Percentiles rank a stretch among this genome's conserved stretches.
phyloP scores from a whole-genome alignment of 768 basidiomycete genomes.

The Baorangia bicolor region DNA sequence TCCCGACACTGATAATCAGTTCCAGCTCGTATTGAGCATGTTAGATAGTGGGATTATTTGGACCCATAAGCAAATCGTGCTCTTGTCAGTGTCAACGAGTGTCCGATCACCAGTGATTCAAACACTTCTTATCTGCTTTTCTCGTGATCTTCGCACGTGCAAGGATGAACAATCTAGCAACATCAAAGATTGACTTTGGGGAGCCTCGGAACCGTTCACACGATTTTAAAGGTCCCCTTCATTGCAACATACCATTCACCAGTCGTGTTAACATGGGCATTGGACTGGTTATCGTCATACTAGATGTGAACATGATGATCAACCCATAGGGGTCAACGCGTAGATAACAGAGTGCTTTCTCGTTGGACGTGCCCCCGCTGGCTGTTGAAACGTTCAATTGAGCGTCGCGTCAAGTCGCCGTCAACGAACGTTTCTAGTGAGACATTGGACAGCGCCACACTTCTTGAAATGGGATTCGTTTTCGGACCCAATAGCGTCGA shows the following conservation, averaged over 20 bases:
- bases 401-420: neutral
- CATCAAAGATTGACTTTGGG: too few species aligned
- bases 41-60: too few species aligned
- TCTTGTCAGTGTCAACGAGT: too few species aligned
- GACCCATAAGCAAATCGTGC: too few species aligned
- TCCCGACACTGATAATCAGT: too few species aligned
- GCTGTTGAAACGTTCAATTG: too few species aligned
- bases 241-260: neutral
- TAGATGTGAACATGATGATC: neutral
- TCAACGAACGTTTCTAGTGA: slow-evolving; percentile 9
- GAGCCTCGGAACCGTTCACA: too few species aligned
- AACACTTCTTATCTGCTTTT: too few species aligned
- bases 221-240: neutral
- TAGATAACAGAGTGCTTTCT: neutral
- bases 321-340: neutral
- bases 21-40: too few species aligned
- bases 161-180: too few species aligned
- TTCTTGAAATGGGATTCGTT: slow-evolving; percentile 11
- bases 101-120: too few species aligned
- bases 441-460: slow-evolving; percentile 15
- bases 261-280: neutral
- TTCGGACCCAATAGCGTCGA: slow-evolving; percentile 13
- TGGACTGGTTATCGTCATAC: too few species aligned
- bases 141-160: neutral
- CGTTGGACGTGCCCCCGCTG: neutral